phyloP scores from a whole-genome alignment of 108 stramenopile genomes.

The Nitzschia sp. region DNA sequence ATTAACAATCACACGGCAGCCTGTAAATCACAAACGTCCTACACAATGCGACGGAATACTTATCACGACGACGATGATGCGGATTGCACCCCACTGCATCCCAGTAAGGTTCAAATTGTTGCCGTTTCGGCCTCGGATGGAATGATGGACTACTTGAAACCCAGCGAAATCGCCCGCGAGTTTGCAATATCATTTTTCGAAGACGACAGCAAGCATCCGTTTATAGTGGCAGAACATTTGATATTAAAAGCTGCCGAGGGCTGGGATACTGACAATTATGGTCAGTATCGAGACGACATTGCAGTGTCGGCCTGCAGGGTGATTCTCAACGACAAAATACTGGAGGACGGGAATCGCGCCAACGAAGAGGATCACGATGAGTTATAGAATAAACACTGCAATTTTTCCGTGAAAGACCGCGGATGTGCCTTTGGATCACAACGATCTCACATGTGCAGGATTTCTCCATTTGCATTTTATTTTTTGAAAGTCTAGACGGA shows the following conservation, averaged over 20 bases:
- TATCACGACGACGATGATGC: background rate
- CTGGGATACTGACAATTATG: constrained; percentile 66
- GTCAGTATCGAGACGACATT: constrained; percentile 84
- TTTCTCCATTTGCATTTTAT: background rate
- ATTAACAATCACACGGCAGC: constrained; percentile 11
- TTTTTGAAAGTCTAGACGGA: background rate
- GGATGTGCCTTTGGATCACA: background rate
- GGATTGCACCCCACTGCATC: constrained; percentile 13
- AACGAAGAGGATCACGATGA: constrained; percentile 6
- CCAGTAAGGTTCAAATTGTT: constrained; percentile 67
- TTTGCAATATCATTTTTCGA: constrained; percentile 63
- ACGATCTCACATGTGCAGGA: background rate
- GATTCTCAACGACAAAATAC: background rate
- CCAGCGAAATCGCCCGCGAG: constrained; percentile 50
- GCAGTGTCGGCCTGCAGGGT: constrained; percentile 53
- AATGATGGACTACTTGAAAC: constrained; percentile 72
- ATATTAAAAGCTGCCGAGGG: constrained; percentile 66
- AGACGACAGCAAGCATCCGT: constrained; percentile 44
- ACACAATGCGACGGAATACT: background rate
- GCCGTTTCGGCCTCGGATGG: constrained; percentile 84
- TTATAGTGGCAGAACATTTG: constrained; percentile 66
- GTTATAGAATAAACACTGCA: too few species aligned
- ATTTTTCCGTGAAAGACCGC: too few species aligned
- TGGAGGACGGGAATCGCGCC: background rate
- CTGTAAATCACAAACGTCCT: background rate